A percentile compares a stretch with the other conserved stretches of the same genome.
Evolutionary conservation across 306 rosid species (phyloP).

Genomic region (Cicer chorassanicum): DNA sequence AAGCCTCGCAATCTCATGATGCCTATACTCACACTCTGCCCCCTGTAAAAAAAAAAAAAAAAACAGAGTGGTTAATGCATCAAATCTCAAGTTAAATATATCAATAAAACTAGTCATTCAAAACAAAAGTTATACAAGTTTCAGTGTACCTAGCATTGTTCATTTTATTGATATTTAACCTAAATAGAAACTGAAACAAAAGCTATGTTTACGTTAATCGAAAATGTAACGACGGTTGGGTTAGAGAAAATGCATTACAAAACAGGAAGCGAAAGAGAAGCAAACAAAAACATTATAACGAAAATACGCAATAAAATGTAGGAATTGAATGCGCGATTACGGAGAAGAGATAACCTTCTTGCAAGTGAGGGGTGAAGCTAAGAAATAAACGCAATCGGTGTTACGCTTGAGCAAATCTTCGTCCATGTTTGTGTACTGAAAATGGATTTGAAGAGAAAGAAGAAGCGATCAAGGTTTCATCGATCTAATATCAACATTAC

Average conservation of each 20-base stretch:
- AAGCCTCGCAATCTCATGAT: slow-evolving; percentile 81
- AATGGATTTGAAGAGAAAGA: neutral
- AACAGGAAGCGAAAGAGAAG: neutral
- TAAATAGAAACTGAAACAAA: slow-evolving; percentile 13
- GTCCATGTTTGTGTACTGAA: slow-evolving; percentile 53
- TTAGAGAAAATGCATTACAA: slow-evolving; percentile 17
- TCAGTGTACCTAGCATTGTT: slow-evolving; percentile 35
- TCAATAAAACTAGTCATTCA: neutral
- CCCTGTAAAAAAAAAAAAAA: slow-evolving; percentile 57
- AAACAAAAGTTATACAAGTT: neutral
- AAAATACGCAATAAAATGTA: neutral
- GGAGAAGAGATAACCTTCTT: slow-evolving; percentile 60
- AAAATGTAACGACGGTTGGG: slow-evolving; percentile 38
- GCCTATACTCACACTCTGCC: slow-evolving; percentile 84
- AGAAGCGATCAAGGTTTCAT: slow-evolving; percentile 44
- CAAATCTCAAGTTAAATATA: slow-evolving; percentile 30
- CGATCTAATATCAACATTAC: slow-evolving; percentile 24
- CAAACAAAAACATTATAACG: neutral
- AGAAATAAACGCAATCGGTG: slow-evolving; percentile 89
- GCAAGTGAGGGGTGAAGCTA: slow-evolving; percentile 94
- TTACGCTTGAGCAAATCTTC: slow-evolving; percentile 65
- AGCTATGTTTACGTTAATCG: slow-evolving; percentile 33
- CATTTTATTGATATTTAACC: neutral
- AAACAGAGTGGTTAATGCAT: slow-evolving; percentile 8
- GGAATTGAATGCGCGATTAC: neutral